Conservation (phyloP, 2,329 filamentous ascomycete species). For the Fonsecaea erecta region DNA sequence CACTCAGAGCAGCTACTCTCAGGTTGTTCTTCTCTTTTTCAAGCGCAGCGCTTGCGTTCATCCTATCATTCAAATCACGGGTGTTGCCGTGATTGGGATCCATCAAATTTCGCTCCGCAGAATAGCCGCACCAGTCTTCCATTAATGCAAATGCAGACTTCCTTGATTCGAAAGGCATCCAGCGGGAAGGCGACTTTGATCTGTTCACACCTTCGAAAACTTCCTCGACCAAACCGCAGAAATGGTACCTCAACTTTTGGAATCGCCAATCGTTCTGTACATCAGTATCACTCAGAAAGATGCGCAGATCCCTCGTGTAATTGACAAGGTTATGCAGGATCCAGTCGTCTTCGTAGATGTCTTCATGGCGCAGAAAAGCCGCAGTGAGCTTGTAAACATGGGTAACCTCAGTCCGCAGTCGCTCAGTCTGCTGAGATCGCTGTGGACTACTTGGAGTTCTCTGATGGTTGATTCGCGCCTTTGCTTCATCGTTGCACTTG, state of each 20-base stretch:
- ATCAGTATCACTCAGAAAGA: slow-evolving; percentile 93
- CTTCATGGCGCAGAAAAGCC: slow-evolving; percentile 78
- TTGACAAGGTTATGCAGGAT: slow-evolving; percentile 84
- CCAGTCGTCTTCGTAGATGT: slow-evolving; percentile 85
- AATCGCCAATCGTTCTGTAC: slow-evolving; percentile 95
- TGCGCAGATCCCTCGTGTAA: slow-evolving; percentile 88
- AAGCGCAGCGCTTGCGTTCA: slow-evolving; percentile 83
- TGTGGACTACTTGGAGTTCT: slow-evolving; percentile 81
- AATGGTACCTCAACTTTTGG: slow-evolving; percentile 87
- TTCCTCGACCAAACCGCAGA: slow-evolving; percentile 90
- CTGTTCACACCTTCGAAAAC: slow-evolving; percentile 89
- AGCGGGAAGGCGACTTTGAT: slow-evolving; percentile 81
- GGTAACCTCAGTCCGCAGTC: slow-evolving; percentile 89
- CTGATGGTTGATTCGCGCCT: slow-evolving; percentile 78
- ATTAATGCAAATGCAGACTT: slow-evolving; percentile 95
- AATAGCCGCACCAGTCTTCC: slow-evolving; percentile 99
- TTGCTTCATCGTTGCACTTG: slow-evolving; percentile 85
- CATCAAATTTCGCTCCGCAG: slow-evolving; percentile 84
- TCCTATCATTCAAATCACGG: slow-evolving; percentile 62
- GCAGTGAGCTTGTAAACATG: slow-evolving; percentile 95
- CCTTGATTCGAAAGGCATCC: slow-evolving; percentile 96
- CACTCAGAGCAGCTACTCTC: slow-evolving; percentile 84
- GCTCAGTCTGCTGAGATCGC: slow-evolving; percentile 80
- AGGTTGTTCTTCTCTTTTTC: slow-evolving; percentile 97
- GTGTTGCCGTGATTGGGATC: slow-evolving; percentile 69